A percentile compares a stretch with the other conserved stretches of the same genome.
Conservation (phyloP, 495 filamentous ascomycete genomes). For the Aspergillus bertholletiae region DNA sequence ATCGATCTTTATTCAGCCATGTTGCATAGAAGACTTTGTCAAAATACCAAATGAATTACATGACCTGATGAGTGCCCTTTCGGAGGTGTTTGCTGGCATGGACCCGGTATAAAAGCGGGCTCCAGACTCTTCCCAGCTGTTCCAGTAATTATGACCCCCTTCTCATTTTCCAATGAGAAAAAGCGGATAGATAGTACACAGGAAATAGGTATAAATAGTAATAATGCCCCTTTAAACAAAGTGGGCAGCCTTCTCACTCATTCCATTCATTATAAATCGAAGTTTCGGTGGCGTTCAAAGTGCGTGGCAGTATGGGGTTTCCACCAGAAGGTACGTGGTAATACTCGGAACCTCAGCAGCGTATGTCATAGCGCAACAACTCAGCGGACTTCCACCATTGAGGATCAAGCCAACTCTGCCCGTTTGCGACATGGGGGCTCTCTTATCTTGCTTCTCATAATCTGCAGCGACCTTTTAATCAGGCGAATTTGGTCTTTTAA, state of each 20-base stretch:
- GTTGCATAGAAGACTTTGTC: not conserved
- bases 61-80: not conserved
- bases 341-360: not conserved
- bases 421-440: constrained; percentile 25
- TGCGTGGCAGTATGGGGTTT: not conserved
- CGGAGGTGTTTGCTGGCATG: not conserved
- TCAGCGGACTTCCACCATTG: constrained; percentile 3
- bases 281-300: not conserved
- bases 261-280: not conserved
- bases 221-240: not conserved
- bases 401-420: not conserved
- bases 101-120: too few relatives aligned
- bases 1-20: not conserved
- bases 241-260: not conserved
- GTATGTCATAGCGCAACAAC: constrained; percentile 2
- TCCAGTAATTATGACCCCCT: not conserved
- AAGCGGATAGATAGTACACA: not conserved
- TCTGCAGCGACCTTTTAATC: not conserved
- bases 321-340: not conserved
- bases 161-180: not conserved
- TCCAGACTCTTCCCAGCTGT: too few relatives aligned
- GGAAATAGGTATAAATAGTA: not conserved
- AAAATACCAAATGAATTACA: not conserved
- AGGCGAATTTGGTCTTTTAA: constrained; percentile 2
- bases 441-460: constrained; percentile 12